Evolutionary conservation across 805 yeast species (phyloP).

Genomic region (Metahyphopichia silvanorum): DNA sequence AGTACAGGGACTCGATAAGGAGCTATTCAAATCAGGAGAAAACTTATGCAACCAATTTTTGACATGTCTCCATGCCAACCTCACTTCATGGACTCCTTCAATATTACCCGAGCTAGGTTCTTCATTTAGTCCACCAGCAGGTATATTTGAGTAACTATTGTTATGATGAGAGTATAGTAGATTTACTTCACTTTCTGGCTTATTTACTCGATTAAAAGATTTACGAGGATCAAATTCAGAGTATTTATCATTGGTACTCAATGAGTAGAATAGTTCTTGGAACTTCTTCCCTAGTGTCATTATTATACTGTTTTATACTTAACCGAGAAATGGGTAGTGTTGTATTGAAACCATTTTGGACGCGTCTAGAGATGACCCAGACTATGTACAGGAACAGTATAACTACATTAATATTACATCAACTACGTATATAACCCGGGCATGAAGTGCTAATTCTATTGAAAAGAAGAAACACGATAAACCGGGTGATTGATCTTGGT

Average conservation of each 20-base stretch:
- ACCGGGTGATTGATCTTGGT: constrained; percentile 43
- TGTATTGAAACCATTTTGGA: too few relatives aligned
- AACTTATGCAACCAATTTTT: constrained; percentile 78
- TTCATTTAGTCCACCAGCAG: constrained; percentile 23
- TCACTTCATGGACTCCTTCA: constrained; percentile 72
- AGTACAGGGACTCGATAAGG: constrained; percentile 77
- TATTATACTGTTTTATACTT: background rate
- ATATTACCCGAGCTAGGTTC: constrained; percentile 27
- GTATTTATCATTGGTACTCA: constrained; percentile 66
- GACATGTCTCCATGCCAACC: constrained; percentile 85
- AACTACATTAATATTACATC: too few relatives aligned
- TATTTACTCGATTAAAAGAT: constrained; percentile 40
- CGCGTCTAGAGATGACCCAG: too few relatives aligned
- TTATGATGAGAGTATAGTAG: constrained; percentile 27
- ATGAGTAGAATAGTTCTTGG: constrained; percentile 59
- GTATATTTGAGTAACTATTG: constrained; percentile 15
- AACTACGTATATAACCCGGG: constrained; percentile 39
- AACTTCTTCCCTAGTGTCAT: constrained; percentile 37
- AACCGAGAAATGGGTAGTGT: too few relatives aligned
- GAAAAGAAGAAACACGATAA: constrained; percentile 42
- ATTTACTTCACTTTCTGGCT: constrained; percentile 35
- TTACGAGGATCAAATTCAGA: constrained; percentile 59
- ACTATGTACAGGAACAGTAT: too few relatives aligned
- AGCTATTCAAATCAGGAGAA: constrained; percentile 77
- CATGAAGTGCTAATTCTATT: constrained; percentile 46